A percentile compares a stretch with the other conserved stretches of the same genome.
Evolutionary conservation across 805 yeast genomes (phyloP).

Genomic region (Wickerhamiella alocasiicola): DNA sequence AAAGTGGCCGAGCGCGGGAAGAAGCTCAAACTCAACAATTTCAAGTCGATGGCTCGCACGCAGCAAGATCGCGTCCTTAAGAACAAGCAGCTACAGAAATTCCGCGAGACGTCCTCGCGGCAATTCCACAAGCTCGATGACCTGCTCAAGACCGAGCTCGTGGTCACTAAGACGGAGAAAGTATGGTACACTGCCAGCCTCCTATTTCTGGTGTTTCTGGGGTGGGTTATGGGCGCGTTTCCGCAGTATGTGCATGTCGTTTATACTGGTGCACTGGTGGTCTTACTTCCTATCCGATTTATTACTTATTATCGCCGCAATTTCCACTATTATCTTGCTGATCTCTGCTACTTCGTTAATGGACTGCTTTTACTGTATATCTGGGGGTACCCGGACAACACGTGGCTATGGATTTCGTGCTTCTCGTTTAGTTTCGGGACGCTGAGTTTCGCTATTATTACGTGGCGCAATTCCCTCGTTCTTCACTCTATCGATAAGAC

Average conservation of each 20-base stretch:
- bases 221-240: constrained; percentile 61
- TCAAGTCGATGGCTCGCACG: constrained; percentile 9
- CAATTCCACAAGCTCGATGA: constrained; percentile 26
- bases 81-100: constrained; percentile 23
- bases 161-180: constrained; percentile 48
- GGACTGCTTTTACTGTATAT: constrained; percentile 52
- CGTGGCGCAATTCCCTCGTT: constrained; percentile 91
- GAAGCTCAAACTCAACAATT: constrained; percentile 4
- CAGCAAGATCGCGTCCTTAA: constrained; percentile 8
- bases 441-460: constrained; percentile 80
- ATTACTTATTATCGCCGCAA: constrained; percentile 69
- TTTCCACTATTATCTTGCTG: constrained; percentile 81
- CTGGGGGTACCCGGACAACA: constrained; percentile 73
- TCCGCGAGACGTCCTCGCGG: constrained; percentile 19
- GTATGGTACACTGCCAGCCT: constrained; percentile 66
- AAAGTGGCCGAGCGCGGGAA: constrained; percentile 14
- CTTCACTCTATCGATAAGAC: constrained; percentile 86
- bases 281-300: constrained; percentile 73
- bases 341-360: constrained; percentile 86
- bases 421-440: constrained; percentile 85
- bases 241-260: constrained; percentile 68
- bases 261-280: constrained; percentile 47
- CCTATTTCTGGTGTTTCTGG: constrained; percentile 53
- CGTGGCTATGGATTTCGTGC: constrained; percentile 63
- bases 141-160: constrained; percentile 14